A percentile compares a stretch with the other conserved stretches of the same genome.
Conservation (phyloP, 768 basidiomycete genomes). For the Kwoniella sp. region DNA sequence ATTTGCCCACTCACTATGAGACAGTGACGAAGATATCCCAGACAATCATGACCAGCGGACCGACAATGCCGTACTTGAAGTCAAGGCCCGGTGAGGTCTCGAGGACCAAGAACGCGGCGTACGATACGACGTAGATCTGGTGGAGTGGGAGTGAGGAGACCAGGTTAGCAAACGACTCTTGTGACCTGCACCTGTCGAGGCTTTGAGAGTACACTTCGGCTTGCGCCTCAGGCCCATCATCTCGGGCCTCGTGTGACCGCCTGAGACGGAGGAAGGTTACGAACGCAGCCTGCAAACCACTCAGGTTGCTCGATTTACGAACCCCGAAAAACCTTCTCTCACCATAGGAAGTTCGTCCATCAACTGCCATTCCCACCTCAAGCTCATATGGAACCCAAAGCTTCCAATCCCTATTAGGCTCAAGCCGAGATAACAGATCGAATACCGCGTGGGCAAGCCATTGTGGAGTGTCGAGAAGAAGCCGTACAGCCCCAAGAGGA, state of each 20-base stretch:
- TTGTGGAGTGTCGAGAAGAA: constrained; percentile 47
- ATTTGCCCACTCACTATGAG: constrained; percentile 67
- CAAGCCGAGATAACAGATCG: constrained; percentile 59
- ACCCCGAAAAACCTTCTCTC: constrained; percentile 12
- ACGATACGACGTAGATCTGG: constrained; percentile 66
- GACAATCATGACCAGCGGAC: constrained; percentile 45
- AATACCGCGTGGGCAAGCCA: constrained; percentile 57
- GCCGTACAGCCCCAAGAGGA: constrained; percentile 64
- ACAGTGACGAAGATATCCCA: constrained; percentile 70
- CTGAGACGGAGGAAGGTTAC: too few species aligned
- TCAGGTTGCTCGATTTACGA: not conserved
- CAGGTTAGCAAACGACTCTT: too few species aligned
- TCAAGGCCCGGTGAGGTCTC: constrained; percentile 52
- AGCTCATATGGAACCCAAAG: constrained; percentile 75
- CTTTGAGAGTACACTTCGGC: too few species aligned
- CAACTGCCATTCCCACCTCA: constrained; percentile 71
- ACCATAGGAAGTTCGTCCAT: constrained; percentile 81
- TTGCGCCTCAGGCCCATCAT: too few species aligned
- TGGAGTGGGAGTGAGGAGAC: not conserved
- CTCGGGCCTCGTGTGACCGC: too few species aligned
- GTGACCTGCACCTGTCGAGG: too few species aligned
- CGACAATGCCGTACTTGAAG: constrained; percentile 36
- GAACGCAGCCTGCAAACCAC: not conserved
- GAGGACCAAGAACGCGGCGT: constrained; percentile 66
- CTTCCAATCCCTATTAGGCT: constrained; percentile 74